Conservation (phyloP, 83 land plant genomes). For the Diphasiastrum complanatum region DNA sequence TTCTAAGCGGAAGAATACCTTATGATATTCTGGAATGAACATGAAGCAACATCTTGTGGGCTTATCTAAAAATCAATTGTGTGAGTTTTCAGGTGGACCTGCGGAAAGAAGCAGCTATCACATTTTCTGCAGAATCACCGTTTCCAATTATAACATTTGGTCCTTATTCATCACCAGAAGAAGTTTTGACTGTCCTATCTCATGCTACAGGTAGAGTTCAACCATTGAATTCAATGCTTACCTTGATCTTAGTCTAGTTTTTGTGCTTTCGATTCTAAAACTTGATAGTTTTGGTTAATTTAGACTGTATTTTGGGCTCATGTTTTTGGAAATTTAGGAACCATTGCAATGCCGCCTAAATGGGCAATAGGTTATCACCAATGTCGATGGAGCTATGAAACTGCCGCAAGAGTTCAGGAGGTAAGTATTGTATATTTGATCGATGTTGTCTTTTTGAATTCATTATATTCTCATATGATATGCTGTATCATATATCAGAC, state of each 20-base stretch:
- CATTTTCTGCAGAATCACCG: slow-evolving; percentile 43
- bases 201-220: slow-evolving; percentile 92
- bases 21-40: background rate
- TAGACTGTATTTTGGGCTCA: background rate
- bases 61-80: background rate
- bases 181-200: slow-evolving; percentile 54
- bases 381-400: slow-evolving; percentile 94
- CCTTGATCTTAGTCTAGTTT: no score
- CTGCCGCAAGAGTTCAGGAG: slow-evolving; percentile 69
- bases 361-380: slow-evolving; percentile 97
- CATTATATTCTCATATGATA: no score
- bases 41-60: background rate
- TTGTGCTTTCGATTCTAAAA: no score
- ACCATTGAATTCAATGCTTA: no score
- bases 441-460: background rate
- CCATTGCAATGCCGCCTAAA: slow-evolving; percentile 87
- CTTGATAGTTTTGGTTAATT: background rate
- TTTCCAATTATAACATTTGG: slow-evolving; percentile 89
- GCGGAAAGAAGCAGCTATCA: slow-evolving; percentile 47
- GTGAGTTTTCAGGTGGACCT: slow-evolving; percentile 57
- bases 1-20: background rate
- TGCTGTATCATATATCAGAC: no score
- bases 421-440: slow-evolving; percentile 28
- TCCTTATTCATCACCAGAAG: slow-evolving; percentile 67
- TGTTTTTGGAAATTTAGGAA: slow-evolving; percentile 39